Base-by-base conservation (phyloP, 805 yeast species). In the Ascoidea rubescens region DNA sequence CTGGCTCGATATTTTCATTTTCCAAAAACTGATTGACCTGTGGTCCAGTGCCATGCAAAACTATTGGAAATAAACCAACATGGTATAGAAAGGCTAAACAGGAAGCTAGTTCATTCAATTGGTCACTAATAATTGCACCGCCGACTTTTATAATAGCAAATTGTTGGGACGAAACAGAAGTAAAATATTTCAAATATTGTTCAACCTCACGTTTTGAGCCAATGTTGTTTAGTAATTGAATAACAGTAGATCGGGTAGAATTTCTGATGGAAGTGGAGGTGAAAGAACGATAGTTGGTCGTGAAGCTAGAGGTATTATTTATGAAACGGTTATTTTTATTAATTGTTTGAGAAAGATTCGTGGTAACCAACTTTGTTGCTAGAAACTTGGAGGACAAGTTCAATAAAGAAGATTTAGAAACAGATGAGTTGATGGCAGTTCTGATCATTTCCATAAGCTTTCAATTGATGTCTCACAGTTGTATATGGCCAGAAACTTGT, bases 71-170 rank as follows among this genome's bases (percentile, higher is more conserved):
- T 55, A 93, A 77, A 10, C 99, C 99, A 50, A 93, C 96, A 64
- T 93, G 99, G 72, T 93, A 93, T 58, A 93, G 73, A 68, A 93
- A 93, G 4, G 98, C 97, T 57, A 93, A 74, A 63, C 97, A 90
- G 0, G 96, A 87, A 0, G 99, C 99, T 60, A 93, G 73, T 69
- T 91, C 96, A 7, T 89, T 85, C 57, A 93, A 71, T 61, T 91
- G 93, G 60, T 93, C 95, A 48, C 98, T 91, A 67, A 93, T 93
- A 62, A 93, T 91, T 45, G 99, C 99, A 57, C 99, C 99, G 46
- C 99, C 99, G 47, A 93, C 99, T 67, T 93, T 93, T 69, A 93
- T 93, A 47, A 93, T 96, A 3, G 99, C 99, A 62, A 93, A 93
- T 63, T 93, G 97, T 66, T 93, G 98, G 59, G 89, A 90, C 5